Conservation (phyloP, 495 filamentous ascomycete species). For the Pyronema domesticum region DNA sequence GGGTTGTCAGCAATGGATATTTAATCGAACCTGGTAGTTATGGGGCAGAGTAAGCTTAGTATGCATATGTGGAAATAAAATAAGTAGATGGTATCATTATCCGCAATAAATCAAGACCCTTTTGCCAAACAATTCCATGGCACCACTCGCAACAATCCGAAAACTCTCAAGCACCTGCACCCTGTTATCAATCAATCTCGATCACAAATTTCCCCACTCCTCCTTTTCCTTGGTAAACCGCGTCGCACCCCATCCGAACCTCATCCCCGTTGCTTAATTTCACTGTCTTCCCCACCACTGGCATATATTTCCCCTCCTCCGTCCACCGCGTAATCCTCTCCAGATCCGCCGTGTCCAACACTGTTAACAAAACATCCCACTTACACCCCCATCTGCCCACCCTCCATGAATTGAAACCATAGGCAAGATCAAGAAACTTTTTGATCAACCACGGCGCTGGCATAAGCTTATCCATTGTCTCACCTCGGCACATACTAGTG, state of each 20-base stretch:
- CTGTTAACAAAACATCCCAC: constrained; percentile 30
- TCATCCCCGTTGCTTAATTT: constrained; percentile 31
- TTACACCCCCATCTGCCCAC: constrained; percentile 26
- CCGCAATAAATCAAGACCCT: too few species aligned
- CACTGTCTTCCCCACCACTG: constrained; percentile 18
- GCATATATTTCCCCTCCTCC: not conserved
- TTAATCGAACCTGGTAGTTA: too few species aligned
- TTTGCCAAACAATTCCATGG: too few species aligned
- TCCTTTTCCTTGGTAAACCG: constrained; percentile 34
- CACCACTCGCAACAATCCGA: too few species aligned
- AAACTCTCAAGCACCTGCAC: too few species aligned
- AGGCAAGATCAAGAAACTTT: constrained; percentile 26
- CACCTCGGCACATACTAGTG: not conserved
- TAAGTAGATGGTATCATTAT: too few species aligned
- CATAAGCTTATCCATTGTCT: not conserved
- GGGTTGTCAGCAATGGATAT: too few species aligned
- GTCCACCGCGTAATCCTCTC: constrained; percentile 28
- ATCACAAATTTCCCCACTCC: constrained; percentile 40
- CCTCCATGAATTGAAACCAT: constrained; percentile 21
- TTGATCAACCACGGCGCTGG: not conserved
- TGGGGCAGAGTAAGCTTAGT: too few species aligned
- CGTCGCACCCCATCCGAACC: constrained; percentile 30
- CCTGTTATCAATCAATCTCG: not conserved
- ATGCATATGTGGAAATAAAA: too few species aligned
- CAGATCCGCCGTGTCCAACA: constrained; percentile 27